Percentiles rank a stretch among this genome's conserved stretches.
Conservation (phyloP, 176 grass and related monocot species). For the Oryza glaberrima region DNA sequence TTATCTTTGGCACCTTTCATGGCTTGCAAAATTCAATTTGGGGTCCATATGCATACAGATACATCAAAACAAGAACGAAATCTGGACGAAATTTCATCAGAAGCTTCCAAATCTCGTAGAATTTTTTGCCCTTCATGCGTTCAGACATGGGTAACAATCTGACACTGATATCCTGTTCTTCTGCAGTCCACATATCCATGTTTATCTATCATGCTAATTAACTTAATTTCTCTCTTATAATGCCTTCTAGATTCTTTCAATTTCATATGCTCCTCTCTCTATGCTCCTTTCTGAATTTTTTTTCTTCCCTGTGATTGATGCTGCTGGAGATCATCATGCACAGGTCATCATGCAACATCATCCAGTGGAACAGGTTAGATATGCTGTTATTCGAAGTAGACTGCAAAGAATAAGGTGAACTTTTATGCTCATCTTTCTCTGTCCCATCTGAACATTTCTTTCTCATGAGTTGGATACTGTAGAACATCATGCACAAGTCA, state of each 20-base stretch:
- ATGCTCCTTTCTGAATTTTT: not conserved
- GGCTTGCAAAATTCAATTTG: not conserved
- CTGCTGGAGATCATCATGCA: not conserved
- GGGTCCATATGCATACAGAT: not conserved
- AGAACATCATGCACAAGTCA: not conserved
- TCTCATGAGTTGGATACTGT: not conserved
- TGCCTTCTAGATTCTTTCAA: not conserved
- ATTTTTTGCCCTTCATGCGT: not conserved
- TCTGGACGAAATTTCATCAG: not conserved
- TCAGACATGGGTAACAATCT: not conserved
- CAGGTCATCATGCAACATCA: not conserved
- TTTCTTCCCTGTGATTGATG: not conserved
- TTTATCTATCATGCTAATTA: not conserved
- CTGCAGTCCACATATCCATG: not conserved
- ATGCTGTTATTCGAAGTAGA: not conserved
- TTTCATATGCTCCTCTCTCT: not conserved
- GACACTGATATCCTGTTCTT: not conserved
- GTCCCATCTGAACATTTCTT: not conserved
- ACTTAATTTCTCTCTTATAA: not conserved
- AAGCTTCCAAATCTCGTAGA: not conserved
- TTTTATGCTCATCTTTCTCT: not conserved
- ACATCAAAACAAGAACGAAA: not conserved
- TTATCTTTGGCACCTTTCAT: not conserved
- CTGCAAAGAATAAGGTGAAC: not conserved
- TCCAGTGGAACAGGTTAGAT: not conserved